These are phyloP conservation scores for Ophiocordyceps sinensis DNA, from an alignment of 2,329 filamentous ascomycete genomes.

Conservation along the genomic window DNA sequence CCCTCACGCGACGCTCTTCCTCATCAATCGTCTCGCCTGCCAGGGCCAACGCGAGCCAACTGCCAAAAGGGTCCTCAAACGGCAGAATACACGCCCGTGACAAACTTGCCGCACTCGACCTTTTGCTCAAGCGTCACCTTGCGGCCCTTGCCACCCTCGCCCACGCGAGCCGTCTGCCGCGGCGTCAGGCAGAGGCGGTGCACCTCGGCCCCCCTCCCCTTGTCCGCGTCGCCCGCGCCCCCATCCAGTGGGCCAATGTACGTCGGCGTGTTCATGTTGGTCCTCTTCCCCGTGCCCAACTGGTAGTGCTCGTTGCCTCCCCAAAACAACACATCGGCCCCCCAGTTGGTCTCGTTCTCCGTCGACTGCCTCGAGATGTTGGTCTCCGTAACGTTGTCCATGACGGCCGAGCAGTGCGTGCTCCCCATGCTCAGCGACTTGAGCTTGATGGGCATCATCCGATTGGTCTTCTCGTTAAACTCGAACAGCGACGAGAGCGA, in stretches of 20 bases:
- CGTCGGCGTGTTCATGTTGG: conserved; percentile 58
- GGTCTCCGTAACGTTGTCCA: conserved; percentile 67
- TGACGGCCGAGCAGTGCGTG: conserved; percentile 68
- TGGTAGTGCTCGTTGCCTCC: conserved; percentile 92
- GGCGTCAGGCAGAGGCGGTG: conserved; percentile 74
- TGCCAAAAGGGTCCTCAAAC: conserved; percentile 18
- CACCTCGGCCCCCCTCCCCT: conserved; percentile 45
- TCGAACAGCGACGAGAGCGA: conserved; percentile 71
- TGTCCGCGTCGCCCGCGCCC: conserved; percentile 40
- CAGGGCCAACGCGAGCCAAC: too few relatives aligned
- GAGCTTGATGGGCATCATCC: conserved; percentile 63
- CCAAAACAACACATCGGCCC: conserved; percentile 83
- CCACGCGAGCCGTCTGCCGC: conserved; percentile 51
- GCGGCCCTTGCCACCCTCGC: conserved; percentile 43
- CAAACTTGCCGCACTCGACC: conserved; percentile 71
- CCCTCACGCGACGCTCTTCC: background rate
- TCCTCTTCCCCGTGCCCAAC: conserved; percentile 79
- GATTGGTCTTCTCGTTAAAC: conserved; percentile 61
- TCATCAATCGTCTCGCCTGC: too few relatives aligned
- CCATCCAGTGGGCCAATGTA: conserved; percentile 68
- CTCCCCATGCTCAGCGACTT: conserved; percentile 59
- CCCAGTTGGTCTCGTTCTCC: conserved; percentile 69
- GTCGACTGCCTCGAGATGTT: conserved; percentile 33
- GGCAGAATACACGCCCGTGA: conserved; percentile 71
- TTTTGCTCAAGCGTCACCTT: conserved; percentile 70